phyloP scores from a whole-genome alignment of 106 monocot species.

The Apostasia shenzhenica region DNA sequence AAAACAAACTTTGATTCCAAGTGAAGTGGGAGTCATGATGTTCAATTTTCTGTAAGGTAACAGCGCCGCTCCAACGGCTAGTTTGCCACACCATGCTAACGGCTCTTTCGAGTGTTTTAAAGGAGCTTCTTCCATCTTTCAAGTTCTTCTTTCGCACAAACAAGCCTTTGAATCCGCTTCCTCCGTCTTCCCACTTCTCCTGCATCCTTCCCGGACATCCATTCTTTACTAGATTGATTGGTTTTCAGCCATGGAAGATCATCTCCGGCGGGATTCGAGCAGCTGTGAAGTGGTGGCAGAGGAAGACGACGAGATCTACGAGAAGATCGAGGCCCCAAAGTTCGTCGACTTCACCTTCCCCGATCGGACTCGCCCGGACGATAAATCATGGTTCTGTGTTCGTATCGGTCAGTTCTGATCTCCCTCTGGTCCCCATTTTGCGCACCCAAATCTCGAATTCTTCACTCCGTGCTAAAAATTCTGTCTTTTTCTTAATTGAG shows the following conservation, averaged over 20 bases:
- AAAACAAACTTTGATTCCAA: too few relatives aligned
- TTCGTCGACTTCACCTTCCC: constrained; percentile 70
- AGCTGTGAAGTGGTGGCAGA: neutral
- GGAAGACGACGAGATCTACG: constrained; percentile 59
- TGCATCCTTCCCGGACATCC: neutral
- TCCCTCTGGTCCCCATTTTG: neutral
- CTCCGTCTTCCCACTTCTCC: neutral
- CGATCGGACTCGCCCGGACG: constrained; percentile 37
- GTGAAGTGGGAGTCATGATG: too few relatives aligned
- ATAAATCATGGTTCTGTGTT: constrained; percentile 76
- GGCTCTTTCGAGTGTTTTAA: neutral
- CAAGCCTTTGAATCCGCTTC: neutral
- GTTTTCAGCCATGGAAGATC: constrained; percentile 15
- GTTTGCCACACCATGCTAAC: constrained; percentile 3
- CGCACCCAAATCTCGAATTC: too few relatives aligned
- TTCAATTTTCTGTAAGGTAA: too few relatives aligned
- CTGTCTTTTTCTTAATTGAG: neutral
- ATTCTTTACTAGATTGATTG: neutral
- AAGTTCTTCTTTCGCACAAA: neutral
- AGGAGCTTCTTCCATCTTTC: neutral
- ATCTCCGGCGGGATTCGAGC: constrained; percentile 1
- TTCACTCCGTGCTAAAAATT: neutral
- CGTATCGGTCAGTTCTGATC: constrained; percentile 42
- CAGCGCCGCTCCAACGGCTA: constrained; percentile 40
- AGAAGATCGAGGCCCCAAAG: constrained; percentile 78